Base-by-base conservation (phyloP, 2,329 filamentous ascomycete genomes). In the Neofusicoccum umdonicola region DNA sequence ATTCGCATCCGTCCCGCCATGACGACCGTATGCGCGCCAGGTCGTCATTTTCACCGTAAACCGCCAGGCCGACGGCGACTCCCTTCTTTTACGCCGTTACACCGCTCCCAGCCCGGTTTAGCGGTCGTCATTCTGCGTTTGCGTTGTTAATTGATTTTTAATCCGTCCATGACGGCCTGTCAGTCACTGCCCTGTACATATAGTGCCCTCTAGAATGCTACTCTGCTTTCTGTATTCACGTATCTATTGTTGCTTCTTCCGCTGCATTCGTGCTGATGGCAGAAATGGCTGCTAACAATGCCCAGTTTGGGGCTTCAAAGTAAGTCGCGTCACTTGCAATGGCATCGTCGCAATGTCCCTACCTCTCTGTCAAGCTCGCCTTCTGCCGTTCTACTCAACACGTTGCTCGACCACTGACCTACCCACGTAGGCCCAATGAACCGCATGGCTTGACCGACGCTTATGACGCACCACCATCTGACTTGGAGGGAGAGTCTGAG, bases 101-200 rank as follows among this genome's bases (percentile, higher is more conserved):
- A 60, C 56, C 56, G 56, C 56, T 48, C 41, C 56, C n/a, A n/a
- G n/a, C 15, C 12, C 11, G 31, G 56, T 27, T 48, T 60, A 60
- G 56, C 56, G 56, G 56, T 60, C 42, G 56, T 47, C 56, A 47
- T 60, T 60, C 42, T 47, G 42, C 56, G 56, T 60, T 39, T n/a
- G 27, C n/a, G 6, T 12, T 12, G 8, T 27, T 37, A 47, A 4
- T 9, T 60, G 56, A 60, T 60, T 48, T 47, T 60, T 48, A 60
- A 60, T 60, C 56, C 31, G 8, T n/a, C 15, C 17, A 15, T 57
- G 39, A 41, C 52, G 4, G 42, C 17, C 27, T n/a, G 1, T 9
- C 3, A 7, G 15, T 8, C 12, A 31, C 15, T 37, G 31, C 8
- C 15, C 13, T 37, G 27, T 60, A 60, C 56, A 60, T 47, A 60